Base-by-base conservation (phyloP, 768 basidiomycete species). In the Lactarius trivialis region DNA sequence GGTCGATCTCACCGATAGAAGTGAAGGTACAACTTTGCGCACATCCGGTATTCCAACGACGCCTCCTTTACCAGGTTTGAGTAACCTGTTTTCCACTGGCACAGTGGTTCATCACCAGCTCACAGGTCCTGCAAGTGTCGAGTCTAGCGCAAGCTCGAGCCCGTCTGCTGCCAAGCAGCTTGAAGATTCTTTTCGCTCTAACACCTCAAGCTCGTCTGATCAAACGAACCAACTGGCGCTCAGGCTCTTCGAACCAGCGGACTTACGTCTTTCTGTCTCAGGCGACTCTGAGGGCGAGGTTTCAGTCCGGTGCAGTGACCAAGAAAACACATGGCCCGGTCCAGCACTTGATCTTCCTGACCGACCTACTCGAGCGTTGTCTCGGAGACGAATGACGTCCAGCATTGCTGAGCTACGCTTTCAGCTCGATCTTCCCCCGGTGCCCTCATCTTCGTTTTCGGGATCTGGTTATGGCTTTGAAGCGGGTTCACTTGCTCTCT, bases 381-480 rank as follows among this genome's bases (percentile, higher is more conserved):
- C 76, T 24, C 70, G 67, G 60, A 70, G 71, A n/a, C 74, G 71
- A 21, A 65, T 73, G 37, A 63, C 72, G 52, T 71, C 73, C 19
- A 75, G 73, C 26, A 67, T 69, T 48, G 69, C 76, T 50, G 41
- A 57, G 21, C 62, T 71, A 11, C 58, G 58, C 39, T 65, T 68
- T 54, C 71, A 69, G 24, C 45, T 65, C 49, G 69, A 69, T 17
- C 61, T 65, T 15, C 69, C 67, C 58, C 63, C 68, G 50, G 65
- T 32, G 32, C 66, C 61, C 48, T 63, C 59, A 30, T 55, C 24
- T 48, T 48, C 62, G 60, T 37, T 60, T 65, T 54, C 60, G 58
- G 49, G 67, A 32, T 64, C 68, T 67, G 45, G 56, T 68, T 50
- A 56, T 66, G 33, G 58, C 58, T 43, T 60, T 32, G 54, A 48